These are phyloP conservation scores for Daldinia vernicosa DNA, from an alignment of 495 filamentous ascomycete species.

Conservation along the genomic window DNA sequence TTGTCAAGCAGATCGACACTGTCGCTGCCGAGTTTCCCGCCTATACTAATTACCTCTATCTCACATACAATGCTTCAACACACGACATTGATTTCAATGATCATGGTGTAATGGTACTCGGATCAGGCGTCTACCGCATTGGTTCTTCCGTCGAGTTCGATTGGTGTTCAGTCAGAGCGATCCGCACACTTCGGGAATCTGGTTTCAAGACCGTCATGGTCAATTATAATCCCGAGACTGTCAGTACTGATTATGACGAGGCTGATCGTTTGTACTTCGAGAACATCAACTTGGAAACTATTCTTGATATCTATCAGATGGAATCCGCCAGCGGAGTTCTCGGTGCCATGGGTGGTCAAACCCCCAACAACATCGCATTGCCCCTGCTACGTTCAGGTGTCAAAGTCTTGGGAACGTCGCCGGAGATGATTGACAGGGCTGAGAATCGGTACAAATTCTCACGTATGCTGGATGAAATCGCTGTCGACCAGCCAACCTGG, in stretches of 20 bases:
- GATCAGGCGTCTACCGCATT: constrained; percentile 97
- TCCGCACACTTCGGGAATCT: constrained; percentile 87
- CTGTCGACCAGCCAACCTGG: constrained; percentile 97
- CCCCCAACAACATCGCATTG: constrained; percentile 97
- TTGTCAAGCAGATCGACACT: constrained; percentile 98
- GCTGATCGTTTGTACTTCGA: constrained; percentile 96
- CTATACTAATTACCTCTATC: constrained; percentile 94
- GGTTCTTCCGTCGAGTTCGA: constrained; percentile 98
- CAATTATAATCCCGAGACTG: constrained; percentile 95
- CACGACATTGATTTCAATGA: constrained; percentile 88
- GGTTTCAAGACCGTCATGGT: constrained; percentile 98
- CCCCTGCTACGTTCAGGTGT: constrained; percentile 88
- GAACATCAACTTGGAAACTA: constrained; percentile 93
- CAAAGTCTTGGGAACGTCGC: constrained; percentile 92
- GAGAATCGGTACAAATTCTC: constrained; percentile 99
- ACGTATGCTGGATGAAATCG: constrained; percentile 93
- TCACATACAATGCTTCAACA: constrained; percentile 92
- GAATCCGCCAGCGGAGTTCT: constrained; percentile 91
- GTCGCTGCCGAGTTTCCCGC: constrained; percentile 97
- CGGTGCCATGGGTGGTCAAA: constrained; percentile 97
- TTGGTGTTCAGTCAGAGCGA: constrained; percentile 98
- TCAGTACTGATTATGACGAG: constrained; percentile 95
- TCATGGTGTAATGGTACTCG: constrained; percentile 92
- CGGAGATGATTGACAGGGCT: constrained; percentile 97
- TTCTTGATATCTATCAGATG: constrained; percentile 94